A percentile compares a stretch with the other conserved stretches of the same genome.
phyloP scores from a whole-genome alignment of 495 filamentous ascomycete species.

The Tuber microsphaerosporum region DNA sequence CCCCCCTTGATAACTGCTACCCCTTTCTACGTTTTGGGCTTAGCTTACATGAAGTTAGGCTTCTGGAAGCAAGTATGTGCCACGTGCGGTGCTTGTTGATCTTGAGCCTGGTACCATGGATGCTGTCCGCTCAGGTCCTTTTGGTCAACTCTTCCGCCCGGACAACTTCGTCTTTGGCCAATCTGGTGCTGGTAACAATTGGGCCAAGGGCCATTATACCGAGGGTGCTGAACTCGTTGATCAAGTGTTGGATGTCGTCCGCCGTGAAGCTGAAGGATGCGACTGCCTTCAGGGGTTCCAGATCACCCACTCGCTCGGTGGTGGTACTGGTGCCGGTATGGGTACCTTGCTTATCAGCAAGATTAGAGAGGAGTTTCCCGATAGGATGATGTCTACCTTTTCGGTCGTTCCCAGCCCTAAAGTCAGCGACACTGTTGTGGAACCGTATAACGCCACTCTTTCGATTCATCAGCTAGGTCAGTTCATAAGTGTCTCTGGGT shows the following conservation, averaged over 20 bases:
- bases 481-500: slow-evolving; percentile 7
- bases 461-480: slow-evolving; percentile 82
- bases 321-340: slow-evolving; percentile 99
- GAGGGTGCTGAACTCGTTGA: slow-evolving; percentile 99
- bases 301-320: slow-evolving; percentile 99
- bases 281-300: slow-evolving; percentile 99
- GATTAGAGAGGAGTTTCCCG: slow-evolving; percentile 99
- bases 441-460: slow-evolving; percentile 98
- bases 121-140: slow-evolving; percentile 95
- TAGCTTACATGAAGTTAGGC: slow-evolving; percentile 53
- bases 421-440: slow-evolving; percentile 98
- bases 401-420: slow-evolving; percentile 97
- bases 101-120: slow-evolving; percentile 99
- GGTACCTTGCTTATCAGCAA: slow-evolving; percentile 98
- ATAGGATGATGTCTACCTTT: slow-evolving; percentile 99
- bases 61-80: slow-evolving; percentile 95
- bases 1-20: background rate
- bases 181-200: slow-evolving; percentile 99
- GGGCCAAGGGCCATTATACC: slow-evolving; percentile 99
- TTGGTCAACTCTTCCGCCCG: slow-evolving; percentile 98
- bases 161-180: slow-evolving; percentile 99
- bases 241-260: slow-evolving; percentile 94
- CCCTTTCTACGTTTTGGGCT: slow-evolving; percentile 13
- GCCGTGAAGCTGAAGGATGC: slow-evolving; percentile 95
- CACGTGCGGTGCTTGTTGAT: slow-evolving; percentile 98